These are phyloP conservation scores for Rhodotorula sp. DNA, from an alignment of 1,284 basidiomycete species.

Conservation along the genomic window DNA sequence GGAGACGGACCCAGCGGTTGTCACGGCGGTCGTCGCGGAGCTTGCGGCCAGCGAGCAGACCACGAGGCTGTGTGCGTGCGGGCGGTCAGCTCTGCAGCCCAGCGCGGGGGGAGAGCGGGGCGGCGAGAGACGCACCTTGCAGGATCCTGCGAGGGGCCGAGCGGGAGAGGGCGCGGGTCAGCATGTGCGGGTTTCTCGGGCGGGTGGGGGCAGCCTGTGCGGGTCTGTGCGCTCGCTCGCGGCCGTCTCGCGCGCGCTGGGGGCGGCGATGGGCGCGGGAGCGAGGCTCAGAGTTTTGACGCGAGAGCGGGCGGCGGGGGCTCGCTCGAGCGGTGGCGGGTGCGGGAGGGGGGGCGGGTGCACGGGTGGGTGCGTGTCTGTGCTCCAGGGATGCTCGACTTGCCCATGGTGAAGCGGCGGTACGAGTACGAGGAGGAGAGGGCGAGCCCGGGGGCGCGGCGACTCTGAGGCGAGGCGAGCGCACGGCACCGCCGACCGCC, in stretches of 20 bases:
- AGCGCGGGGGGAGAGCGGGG: too few species aligned
- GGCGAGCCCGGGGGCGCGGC: neutral
- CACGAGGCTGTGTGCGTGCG: conserved; percentile 73
- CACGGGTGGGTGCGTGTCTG: neutral
- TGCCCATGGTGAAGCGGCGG: conserved; percentile 21
- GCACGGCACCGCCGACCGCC: too few species aligned
- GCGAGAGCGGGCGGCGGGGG: too few species aligned
- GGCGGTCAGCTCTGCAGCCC: conserved; percentile 7
- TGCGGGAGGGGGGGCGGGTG: neutral
- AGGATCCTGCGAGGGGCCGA: conserved; percentile 10
- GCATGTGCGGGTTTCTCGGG: neutral
- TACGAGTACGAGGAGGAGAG: conserved; percentile 4
- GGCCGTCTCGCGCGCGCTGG: too few species aligned
- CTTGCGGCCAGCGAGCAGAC: conserved; percentile 98
- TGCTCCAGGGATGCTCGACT: neutral
- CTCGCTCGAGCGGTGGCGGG: neutral
- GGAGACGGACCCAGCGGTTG: conserved; percentile 82
- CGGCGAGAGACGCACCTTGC: conserved; percentile 10
- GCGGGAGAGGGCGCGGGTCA: neutral
- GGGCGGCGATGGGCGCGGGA: too few species aligned
- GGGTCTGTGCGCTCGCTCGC: too few species aligned
- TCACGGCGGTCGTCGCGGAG: conserved; percentile 90
- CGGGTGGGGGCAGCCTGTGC: neutral
- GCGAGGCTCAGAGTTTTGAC: too few species aligned
- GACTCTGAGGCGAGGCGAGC: too few species aligned